phyloP scores from a whole-genome alignment of 139 green algal species.

The Tetradesmus obliquus region DNA sequence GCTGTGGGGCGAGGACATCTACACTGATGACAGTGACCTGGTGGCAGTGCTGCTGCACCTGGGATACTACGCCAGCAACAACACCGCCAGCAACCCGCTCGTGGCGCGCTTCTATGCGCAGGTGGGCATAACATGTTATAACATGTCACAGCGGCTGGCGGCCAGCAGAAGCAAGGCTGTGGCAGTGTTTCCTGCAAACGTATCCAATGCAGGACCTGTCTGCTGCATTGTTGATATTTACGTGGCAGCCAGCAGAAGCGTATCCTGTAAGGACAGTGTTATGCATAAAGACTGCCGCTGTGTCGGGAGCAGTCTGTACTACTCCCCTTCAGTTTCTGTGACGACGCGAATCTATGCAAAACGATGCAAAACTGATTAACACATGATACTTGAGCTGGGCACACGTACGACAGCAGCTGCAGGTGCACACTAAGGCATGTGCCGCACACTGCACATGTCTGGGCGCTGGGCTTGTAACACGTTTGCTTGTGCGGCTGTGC shows the following conservation, averaged over 20 bases:
- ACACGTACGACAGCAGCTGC: neutral
- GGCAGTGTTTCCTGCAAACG: neutral
- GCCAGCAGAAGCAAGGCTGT: neutral
- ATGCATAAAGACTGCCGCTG: too few relatives aligned
- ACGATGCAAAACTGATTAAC: too few relatives aligned
- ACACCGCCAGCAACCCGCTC: slow-evolving; percentile 48
- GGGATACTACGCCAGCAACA: slow-evolving; percentile 81
- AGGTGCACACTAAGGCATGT: neutral
- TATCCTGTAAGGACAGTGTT: too few relatives aligned
- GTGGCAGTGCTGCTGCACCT: slow-evolving; percentile 96
- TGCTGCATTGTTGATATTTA: too few relatives aligned
- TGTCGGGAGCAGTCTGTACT: too few relatives aligned
- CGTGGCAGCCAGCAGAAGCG: too few relatives aligned
- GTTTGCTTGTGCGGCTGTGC: slow-evolving; percentile 68
- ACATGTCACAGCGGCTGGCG: neutral
- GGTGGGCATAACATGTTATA: neutral
- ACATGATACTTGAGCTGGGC: too few relatives aligned
- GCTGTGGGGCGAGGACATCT: slow-evolving; percentile 94
- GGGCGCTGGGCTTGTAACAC: neutral
- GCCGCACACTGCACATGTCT: too few relatives aligned
- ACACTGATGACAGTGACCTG: slow-evolving; percentile 95
- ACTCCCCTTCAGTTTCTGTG: too few relatives aligned
- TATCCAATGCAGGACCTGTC: neutral
- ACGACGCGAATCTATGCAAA: too few relatives aligned
- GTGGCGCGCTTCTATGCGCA: slow-evolving; percentile 16